A percentile compares a stretch with the other conserved stretches of the same genome.
Conservation (phyloP, 805 yeast species). For the fission yeast (Schizosaccharomyces pombe) region DNA sequence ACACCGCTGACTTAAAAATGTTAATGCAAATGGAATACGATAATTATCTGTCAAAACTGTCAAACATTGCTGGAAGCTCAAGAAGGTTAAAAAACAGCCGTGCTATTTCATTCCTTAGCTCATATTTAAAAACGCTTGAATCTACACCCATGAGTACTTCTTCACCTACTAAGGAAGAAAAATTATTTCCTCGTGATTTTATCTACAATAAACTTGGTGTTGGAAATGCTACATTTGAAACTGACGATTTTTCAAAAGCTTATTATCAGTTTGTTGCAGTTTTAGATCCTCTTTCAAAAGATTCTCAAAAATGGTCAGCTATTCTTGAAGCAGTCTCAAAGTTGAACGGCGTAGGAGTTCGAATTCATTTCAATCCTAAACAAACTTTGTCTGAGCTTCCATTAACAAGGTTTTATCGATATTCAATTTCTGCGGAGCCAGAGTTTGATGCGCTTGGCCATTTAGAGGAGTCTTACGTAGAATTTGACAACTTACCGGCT, state of each 20-base stretch:
- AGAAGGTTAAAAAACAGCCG: background rate
- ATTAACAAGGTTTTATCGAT: conserved; percentile 36
- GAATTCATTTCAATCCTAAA: conserved; percentile 37
- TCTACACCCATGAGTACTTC: background rate
- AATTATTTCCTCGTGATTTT: background rate
- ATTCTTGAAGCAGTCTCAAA: conserved; percentile 19
- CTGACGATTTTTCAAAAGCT: conserved; percentile 14
- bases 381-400: conserved; percentile 20
- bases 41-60: background rate
- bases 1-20: background rate
- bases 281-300: conserved; percentile 50
- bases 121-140: background rate
- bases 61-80: background rate
- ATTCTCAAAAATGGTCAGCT: conserved; percentile 36
- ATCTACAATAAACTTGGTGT: background rate
- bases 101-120: background rate
- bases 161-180: background rate
- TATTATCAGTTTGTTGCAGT: conserved; percentile 34
- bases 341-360: conserved; percentile 28
- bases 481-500: conserved; percentile 28
- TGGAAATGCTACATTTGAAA: conserved; percentile 8
- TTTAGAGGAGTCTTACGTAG: background rate
- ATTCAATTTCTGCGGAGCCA: conserved; percentile 19
- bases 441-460: conserved; percentile 15
- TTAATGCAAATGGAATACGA: background rate